Conservation (phyloP, 441 rosid genomes). For the Pelargonium myrrhifolium region DNA sequence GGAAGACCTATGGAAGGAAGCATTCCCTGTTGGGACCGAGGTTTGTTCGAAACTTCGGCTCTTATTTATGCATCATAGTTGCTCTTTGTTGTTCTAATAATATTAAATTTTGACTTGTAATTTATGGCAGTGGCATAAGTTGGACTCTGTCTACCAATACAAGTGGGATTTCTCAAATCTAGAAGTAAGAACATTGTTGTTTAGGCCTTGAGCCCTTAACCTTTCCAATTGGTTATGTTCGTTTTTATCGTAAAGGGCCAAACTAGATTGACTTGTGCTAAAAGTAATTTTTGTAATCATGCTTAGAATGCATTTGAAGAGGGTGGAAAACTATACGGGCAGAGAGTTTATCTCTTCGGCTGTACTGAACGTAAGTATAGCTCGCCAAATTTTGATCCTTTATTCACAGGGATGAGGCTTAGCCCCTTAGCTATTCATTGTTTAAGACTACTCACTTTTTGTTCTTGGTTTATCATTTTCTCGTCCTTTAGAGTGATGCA, state of each 20-base stretch:
- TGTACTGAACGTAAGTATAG: constrained; percentile 92
- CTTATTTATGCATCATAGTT: background rate
- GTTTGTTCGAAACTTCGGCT: constrained; percentile 30
- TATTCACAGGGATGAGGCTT: background rate
- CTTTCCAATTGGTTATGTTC: background rate
- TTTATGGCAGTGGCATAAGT: constrained; percentile 77
- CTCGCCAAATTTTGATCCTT: constrained; percentile 5
- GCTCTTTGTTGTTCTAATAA: background rate
- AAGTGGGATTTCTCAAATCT: constrained; percentile 84
- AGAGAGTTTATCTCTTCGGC: constrained; percentile 79
- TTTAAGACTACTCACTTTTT: too few species aligned
- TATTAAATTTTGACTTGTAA: background rate
- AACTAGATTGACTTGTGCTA: constrained; percentile 13
- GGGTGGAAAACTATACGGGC: constrained; percentile 66
- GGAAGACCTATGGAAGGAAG: constrained; percentile 91
- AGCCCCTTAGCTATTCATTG: too few species aligned
- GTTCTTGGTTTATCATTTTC: constrained; percentile 2
- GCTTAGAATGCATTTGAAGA: constrained; percentile 84
- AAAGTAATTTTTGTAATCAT: constrained; percentile 15
- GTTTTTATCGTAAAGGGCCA: background rate
- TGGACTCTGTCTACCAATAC: constrained; percentile 62
- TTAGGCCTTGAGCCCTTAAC: background rate
- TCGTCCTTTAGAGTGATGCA: constrained; percentile 11
- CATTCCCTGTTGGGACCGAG: constrained; percentile 97
- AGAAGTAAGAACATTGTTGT: constrained; percentile 45